Evolutionary conservation across 2,329 filamentous ascomycete genomes (phyloP).

Genomic region (Hymenoscyphus fructigenus): DNA sequence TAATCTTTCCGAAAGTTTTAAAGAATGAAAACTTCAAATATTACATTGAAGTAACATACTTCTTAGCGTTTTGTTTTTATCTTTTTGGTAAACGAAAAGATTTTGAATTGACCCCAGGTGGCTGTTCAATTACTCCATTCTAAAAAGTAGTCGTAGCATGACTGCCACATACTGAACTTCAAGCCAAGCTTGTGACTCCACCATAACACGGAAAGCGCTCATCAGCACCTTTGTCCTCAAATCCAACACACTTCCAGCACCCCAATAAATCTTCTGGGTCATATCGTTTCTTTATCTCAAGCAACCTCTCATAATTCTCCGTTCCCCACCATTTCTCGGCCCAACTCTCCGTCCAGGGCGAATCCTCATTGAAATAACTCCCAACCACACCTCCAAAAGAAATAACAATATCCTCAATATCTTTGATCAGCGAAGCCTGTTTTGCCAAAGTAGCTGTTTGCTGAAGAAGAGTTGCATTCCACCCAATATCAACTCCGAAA

Average conservation of each 20-base stretch:
- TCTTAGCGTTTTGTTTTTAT: too few species aligned
- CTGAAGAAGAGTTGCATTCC: conserved; percentile 16
- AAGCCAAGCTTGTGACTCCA: not conserved
- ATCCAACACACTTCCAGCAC: conserved; percentile 7
- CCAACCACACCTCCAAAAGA: conserved; percentile 4
- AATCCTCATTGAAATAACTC: conserved; percentile 25
- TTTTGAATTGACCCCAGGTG: too few species aligned
- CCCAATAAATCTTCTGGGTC: not conserved
- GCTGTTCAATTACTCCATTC: too few species aligned
- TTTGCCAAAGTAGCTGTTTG: conserved; percentile 9
- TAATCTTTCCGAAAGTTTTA: too few species aligned
- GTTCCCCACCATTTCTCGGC: conserved; percentile 19
- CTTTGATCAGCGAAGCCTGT: not conserved
- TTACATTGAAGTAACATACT: too few species aligned
- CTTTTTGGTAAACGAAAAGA: too few species aligned
- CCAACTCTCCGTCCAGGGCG: conserved; percentile 22
- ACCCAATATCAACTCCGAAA: conserved; percentile 10
- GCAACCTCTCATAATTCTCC: conserved; percentile 21
- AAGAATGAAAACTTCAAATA: too few species aligned
- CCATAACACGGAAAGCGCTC: not conserved
- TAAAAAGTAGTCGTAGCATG: too few species aligned
- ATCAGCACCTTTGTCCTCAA: not conserved
- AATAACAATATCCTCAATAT: conserved; percentile 1
- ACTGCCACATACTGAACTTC: too few species aligned
- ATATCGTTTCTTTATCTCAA: conserved; percentile 7